phyloP scores from a whole-genome alignment of 75 land plant genomes.

The Pinus albicaulis region DNA sequence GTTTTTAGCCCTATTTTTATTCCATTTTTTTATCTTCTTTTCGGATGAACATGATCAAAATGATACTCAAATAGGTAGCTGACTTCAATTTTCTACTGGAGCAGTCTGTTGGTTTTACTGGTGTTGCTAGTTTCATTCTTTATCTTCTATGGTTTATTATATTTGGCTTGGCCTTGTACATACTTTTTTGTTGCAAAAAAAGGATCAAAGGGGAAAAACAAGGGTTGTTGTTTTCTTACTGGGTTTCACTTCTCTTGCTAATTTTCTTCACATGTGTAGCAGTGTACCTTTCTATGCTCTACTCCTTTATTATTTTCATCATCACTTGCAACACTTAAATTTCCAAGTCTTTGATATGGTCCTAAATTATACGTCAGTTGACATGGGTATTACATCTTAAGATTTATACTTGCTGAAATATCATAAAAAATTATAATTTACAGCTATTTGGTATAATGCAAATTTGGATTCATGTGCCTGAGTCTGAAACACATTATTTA shows the following conservation, averaged over 20 bases:
- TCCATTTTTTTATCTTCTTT: neutral
- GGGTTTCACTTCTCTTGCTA: constrained; percentile 54
- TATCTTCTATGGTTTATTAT: constrained; percentile 66
- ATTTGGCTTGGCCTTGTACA: constrained; percentile 39
- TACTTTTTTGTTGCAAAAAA: constrained; percentile 48
- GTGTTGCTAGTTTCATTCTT: constrained; percentile 62
- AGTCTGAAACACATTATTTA: neutral
- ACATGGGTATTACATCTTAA: constrained; percentile 1
- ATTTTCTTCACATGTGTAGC: constrained; percentile 66
- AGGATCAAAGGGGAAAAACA: constrained; percentile 23
- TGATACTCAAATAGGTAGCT: neutral
- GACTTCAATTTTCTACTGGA: neutral
- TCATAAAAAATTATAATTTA: neutral
- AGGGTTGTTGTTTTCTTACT: constrained; percentile 14
- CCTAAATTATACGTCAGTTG: neutral
- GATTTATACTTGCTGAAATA: neutral
- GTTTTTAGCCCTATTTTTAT: neutral
- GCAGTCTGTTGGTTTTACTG: constrained; percentile 93
- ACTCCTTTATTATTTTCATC: neutral
- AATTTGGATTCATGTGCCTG: neutral
- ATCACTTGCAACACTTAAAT: neutral
- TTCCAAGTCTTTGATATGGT: neutral
- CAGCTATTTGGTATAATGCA: neutral
- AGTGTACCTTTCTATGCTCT: constrained; percentile 40
- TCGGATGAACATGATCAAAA: neutral